A percentile compares a stretch with the other conserved stretches of the same genome.
Conservation (phyloP, 192 early-diverging fungal genomes). For the Coemansia sp. region DNA sequence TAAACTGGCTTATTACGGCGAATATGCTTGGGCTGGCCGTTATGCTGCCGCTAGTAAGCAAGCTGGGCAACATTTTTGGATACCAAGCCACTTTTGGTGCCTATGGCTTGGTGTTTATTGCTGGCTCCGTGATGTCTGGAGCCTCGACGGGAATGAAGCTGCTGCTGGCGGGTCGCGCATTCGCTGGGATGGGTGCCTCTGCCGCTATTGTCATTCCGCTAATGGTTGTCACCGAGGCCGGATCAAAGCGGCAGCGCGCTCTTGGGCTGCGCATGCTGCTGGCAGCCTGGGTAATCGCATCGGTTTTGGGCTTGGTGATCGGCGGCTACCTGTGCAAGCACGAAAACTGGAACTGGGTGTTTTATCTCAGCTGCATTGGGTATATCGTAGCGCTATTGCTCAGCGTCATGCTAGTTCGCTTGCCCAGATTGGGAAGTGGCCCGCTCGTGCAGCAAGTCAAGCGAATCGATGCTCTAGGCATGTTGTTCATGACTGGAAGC, state of each 20-base stretch:
- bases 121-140: conserved; percentile 48
- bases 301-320: conserved; percentile 57
- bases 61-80: conserved; percentile 54
- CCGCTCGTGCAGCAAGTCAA: conserved; percentile 26
- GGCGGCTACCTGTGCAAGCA: conserved; percentile 47
- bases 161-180: conserved; percentile 54
- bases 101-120: conserved; percentile 36
- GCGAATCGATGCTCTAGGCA: conserved; percentile 56
- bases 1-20: conserved; percentile 77
- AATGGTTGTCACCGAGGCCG: conserved; percentile 51
- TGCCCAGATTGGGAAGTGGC: conserved; percentile 5
- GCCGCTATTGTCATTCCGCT: conserved; percentile 52
- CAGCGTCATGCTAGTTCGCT: conserved; percentile 31
- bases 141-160: conserved; percentile 55
- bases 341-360: conserved; percentile 55
- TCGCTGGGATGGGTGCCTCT: conserved; percentile 52
- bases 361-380: conserved; percentile 44
- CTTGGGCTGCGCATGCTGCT: conserved; percentile 25
- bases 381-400: conserved; percentile 39
- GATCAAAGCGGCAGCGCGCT: conserved; percentile 23
- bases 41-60: conserved; percentile 53
- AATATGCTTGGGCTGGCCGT: conserved; percentile 52
- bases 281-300: conserved; percentile 45
- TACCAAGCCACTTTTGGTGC: conserved; percentile 22
- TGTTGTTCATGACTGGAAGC: conserved; percentile 37